Percentiles rank a stretch among this genome's conserved stretches.
Conservation (phyloP, 2,329 filamentous ascomycete species). For the Trichothecium sympodiale region DNA sequence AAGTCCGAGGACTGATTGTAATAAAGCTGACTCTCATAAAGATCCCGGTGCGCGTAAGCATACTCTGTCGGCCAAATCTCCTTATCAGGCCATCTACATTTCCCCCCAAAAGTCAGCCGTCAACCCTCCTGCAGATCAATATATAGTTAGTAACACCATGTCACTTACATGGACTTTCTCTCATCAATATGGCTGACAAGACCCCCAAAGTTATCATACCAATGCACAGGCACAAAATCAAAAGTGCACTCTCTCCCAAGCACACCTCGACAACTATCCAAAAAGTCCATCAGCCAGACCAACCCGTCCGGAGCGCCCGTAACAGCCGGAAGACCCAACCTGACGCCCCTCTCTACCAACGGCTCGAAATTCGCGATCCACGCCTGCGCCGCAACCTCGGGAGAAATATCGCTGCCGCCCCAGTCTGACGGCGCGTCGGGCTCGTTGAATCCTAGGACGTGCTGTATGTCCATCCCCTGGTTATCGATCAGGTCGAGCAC, state of each 20-base stretch:
- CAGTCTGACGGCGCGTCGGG: constrained; percentile 47
- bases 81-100: constrained; percentile 44
- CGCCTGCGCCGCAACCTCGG: constrained; percentile 48
- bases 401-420: constrained; percentile 53
- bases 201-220: constrained; percentile 60
- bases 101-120: not conserved
- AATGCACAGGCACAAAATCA: constrained; percentile 54
- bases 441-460: constrained; percentile 72
- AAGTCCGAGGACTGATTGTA: constrained; percentile 57
- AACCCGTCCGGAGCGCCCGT: constrained; percentile 51
- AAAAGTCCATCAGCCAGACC: constrained; percentile 56
- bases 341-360: constrained; percentile 50
- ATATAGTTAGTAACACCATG: not conserved
- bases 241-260: constrained; percentile 50
- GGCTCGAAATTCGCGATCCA: constrained; percentile 67
- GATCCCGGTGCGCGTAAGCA: constrained; percentile 45
- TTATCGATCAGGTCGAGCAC: constrained; percentile 45
- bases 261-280: constrained; percentile 49
- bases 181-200: constrained; percentile 56
- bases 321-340: constrained; percentile 59
- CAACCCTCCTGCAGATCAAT: not conserved
- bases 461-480: constrained; percentile 47
- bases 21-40: constrained; percentile 49
- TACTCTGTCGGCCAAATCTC: constrained; percentile 74
- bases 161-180: constrained; percentile 20